Evolutionary conservation across 345 rosid genomes (phyloP).

Genomic region (Isatis tinctoria): DNA sequence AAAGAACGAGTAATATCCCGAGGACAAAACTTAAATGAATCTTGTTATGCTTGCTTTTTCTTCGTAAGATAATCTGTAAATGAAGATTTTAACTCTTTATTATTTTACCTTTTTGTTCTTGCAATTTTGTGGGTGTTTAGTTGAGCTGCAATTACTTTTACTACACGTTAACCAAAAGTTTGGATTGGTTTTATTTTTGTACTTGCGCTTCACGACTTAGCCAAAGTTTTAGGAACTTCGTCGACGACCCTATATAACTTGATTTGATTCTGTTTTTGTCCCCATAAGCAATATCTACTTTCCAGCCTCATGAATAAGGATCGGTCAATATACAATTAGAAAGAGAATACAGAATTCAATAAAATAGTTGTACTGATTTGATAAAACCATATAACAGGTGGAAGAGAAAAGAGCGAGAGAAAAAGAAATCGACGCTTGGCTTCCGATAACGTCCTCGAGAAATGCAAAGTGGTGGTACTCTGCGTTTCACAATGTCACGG

Average conservation of each 20-base stretch:
- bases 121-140: neutral
- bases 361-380: neutral
- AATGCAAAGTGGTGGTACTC: constrained; percentile 90
- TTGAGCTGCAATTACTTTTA: neutral
- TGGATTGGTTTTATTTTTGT: neutral
- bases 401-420: constrained; percentile 35
- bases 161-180: neutral
- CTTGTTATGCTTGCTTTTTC: neutral
- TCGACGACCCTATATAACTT: neutral
- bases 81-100: neutral
- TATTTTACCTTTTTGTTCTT: neutral
- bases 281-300: neutral
- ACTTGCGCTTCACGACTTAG: neutral
- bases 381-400: neutral
- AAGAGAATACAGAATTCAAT: neutral
- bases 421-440: constrained; percentile 61
- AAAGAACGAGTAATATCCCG: neutral
- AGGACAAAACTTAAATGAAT: neutral
- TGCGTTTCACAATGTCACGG: constrained; percentile 86
- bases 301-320: neutral
- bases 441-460: constrained; percentile 62
- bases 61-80: neutral
- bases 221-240: neutral
- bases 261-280: neutral
- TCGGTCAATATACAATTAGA: neutral